Percentiles rank a stretch among this genome's conserved stretches.
These are phyloP conservation scores for Phlebopus sp. DNA, from an alignment of 1,284 basidiomycete species.

Conservation along the genomic window DNA sequence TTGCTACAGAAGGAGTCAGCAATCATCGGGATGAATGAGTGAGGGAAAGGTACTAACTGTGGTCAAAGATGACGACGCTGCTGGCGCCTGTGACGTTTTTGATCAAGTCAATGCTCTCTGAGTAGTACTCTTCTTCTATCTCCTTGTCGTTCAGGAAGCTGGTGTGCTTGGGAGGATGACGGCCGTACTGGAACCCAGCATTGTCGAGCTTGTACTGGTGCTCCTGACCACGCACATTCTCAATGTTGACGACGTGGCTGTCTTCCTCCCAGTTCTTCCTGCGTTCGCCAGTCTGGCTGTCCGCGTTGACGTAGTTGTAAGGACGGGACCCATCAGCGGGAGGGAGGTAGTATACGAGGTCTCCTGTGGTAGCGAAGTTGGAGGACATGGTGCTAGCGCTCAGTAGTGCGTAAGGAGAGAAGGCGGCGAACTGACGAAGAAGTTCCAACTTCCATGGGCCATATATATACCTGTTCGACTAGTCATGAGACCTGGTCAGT, in stretches of 20 bases:
- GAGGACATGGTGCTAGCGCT: slow-evolving; percentile 14
- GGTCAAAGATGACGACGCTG: slow-evolving; percentile 52
- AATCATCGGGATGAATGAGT: too few species aligned
- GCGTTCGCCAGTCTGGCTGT: neutral
- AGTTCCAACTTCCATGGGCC: too few species aligned
- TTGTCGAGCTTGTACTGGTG: slow-evolving; percentile 42
- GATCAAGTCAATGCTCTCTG: slow-evolving; percentile 47
- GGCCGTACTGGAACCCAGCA: slow-evolving; percentile 48
- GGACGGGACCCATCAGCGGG: slow-evolving; percentile 24
- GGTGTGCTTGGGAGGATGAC: slow-evolving; percentile 24
- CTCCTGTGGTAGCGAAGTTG: slow-evolving; percentile 18
- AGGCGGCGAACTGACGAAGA: too few species aligned
- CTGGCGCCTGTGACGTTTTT: slow-evolving; percentile 53
- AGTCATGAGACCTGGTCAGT: too few species aligned
- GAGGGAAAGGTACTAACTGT: slow-evolving; percentile 40
- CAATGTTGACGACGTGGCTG: slow-evolving; percentile 17
- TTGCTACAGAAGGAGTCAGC: slow-evolving; percentile 29
- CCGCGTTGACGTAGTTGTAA: slow-evolving; percentile 13
- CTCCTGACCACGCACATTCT: slow-evolving; percentile 46
- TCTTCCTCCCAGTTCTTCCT: slow-evolving; percentile 19
- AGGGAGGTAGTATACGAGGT: slow-evolving; percentile 16
- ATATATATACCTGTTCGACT: neutral
- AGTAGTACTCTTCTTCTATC: slow-evolving; percentile 48
- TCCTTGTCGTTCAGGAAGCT: slow-evolving; percentile 39
- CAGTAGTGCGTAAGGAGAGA: too few species aligned